These are phyloP conservation scores for Stagonosporopsis vannaccii DNA, from an alignment of 2,329 filamentous ascomycete genomes.

Conservation along the genomic window DNA sequence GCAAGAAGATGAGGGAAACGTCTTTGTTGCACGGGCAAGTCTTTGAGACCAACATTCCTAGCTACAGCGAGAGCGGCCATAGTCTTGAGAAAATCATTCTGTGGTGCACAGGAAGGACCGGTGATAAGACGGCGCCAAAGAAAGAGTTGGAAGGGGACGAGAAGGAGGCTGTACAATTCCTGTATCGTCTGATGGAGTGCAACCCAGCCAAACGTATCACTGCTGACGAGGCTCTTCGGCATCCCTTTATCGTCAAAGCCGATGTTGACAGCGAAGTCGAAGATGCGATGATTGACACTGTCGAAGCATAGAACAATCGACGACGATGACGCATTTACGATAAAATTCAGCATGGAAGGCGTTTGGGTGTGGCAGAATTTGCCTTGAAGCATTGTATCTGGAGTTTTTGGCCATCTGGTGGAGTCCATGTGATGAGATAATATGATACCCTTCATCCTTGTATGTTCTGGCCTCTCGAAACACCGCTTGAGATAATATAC, in stretches of 20 bases:
- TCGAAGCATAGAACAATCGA: conserved; percentile 30
- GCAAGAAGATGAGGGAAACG: conserved; percentile 80
- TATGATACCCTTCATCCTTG: conserved; percentile 43
- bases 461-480: conserved; percentile 23
- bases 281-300: conserved; percentile 44
- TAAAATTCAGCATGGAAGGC: conserved; percentile 35
- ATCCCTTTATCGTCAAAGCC: conserved; percentile 68
- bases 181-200: conserved; percentile 76
- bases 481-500: conserved; percentile 13
- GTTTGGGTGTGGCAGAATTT: conserved; percentile 19
- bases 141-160: conserved; percentile 71
- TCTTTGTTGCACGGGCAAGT: conserved; percentile 87
- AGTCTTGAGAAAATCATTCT: conserved; percentile 91
- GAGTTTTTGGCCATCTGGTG: conserved; percentile 39
- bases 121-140: conserved; percentile 56
- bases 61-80: conserved; percentile 84
- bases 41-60: conserved; percentile 92
- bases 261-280: conserved; percentile 41
- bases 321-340: conserved; percentile 24
- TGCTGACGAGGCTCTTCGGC: conserved; percentile 74
- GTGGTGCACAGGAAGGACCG: conserved; percentile 86
- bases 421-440: conserved; percentile 27
- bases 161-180: conserved; percentile 74
- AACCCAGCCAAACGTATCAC: conserved; percentile 78
- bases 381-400: conserved; percentile 32